These are phyloP conservation scores for Aphanomyces euteiches DNA, from an alignment of 352 stramenopile species.

Conservation along the genomic window DNA sequence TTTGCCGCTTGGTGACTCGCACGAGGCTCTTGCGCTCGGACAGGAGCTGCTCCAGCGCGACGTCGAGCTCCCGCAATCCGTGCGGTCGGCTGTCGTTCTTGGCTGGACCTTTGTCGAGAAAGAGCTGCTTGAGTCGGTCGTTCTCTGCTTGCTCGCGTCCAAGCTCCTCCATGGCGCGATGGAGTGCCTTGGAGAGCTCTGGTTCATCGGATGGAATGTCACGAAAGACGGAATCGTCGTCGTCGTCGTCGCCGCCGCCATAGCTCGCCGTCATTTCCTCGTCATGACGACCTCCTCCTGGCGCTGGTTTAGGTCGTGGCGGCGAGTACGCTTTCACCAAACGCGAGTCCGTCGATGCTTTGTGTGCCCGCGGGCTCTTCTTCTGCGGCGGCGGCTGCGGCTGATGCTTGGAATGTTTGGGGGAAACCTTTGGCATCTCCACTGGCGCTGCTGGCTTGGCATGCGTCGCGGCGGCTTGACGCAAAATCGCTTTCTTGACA, in stretches of 20 bases:
- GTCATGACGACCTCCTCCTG: neutral
- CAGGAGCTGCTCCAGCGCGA: conserved; percentile 6
- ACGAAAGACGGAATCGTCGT: neutral
- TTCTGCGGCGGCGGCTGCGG: conserved; percentile 65
- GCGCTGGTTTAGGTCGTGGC: neutral
- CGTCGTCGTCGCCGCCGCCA: neutral
- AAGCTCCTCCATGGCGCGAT: neutral
- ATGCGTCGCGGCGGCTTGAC: neutral
- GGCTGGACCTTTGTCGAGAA: neutral
- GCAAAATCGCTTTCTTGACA: conserved; percentile 2
- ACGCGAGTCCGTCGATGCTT: conserved; percentile 50
- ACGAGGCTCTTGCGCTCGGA: conserved; percentile 23
- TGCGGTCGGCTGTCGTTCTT: neutral
- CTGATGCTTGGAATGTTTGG: conserved; percentile 68
- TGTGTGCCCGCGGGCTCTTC: conserved; percentile 90
- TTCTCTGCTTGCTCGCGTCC: conserved; percentile 1
- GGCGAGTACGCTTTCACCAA: conserved; percentile 57
- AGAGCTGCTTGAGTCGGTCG: conserved; percentile 14
- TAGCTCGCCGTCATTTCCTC: neutral
- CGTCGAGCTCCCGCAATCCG: conserved; percentile 1
- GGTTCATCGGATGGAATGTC: conserved; percentile 26
- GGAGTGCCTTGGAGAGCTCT: conserved; percentile 51
- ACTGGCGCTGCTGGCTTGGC: conserved; percentile 80
- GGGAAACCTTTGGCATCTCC: conserved; percentile 86
- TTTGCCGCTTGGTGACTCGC: conserved; percentile 25